Evolutionary conservation across 2,329 filamentous ascomycete genomes (phyloP).

Genomic region (Aureobasidium musti): DNA sequence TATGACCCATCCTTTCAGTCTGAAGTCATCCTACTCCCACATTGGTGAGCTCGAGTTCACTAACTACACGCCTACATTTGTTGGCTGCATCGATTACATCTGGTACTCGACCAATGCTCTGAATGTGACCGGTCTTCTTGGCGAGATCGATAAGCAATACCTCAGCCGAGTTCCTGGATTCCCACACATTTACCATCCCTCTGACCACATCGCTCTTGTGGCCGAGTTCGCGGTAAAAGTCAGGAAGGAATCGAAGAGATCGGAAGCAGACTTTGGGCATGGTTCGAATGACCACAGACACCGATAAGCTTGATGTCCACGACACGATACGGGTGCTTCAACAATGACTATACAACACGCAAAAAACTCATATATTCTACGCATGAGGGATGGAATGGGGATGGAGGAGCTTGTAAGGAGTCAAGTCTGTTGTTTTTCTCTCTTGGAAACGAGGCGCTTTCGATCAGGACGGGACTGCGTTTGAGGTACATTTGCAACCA

Average conservation of each 20-base stretch:
- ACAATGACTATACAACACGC: conserved; percentile 13
- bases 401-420: conserved; percentile 25
- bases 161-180: conserved; percentile 86
- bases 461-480: conserved; percentile 4
- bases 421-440: conserved; percentile 25
- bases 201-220: conserved; percentile 87
- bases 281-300: conserved; percentile 26
- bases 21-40: conserved; percentile 85
- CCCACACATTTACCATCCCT: conserved; percentile 91
- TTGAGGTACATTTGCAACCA: conserved; percentile 22
- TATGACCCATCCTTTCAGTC: conserved; percentile 90
- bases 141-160: conserved; percentile 82
- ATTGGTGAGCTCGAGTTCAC: conserved; percentile 89
- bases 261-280: conserved; percentile 43
- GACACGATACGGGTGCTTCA: not conserved
- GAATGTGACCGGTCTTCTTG: conserved; percentile 79
- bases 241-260: conserved; percentile 64
- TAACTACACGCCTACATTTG: conserved; percentile 94
- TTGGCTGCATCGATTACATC: conserved; percentile 92
- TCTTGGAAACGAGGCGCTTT: conserved; percentile 27
- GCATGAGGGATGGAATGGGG: conserved; percentile 15
- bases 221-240: conserved; percentile 87
- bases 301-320: conserved; percentile 1
- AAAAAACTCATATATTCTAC: conserved; percentile 24
- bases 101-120: conserved; percentile 94